A percentile compares a stretch with the other conserved stretches of the same genome.
Evolutionary conservation across 768 basidiomycete genomes (phyloP).

Genomic region (Strobilomyces confusus): DNA sequence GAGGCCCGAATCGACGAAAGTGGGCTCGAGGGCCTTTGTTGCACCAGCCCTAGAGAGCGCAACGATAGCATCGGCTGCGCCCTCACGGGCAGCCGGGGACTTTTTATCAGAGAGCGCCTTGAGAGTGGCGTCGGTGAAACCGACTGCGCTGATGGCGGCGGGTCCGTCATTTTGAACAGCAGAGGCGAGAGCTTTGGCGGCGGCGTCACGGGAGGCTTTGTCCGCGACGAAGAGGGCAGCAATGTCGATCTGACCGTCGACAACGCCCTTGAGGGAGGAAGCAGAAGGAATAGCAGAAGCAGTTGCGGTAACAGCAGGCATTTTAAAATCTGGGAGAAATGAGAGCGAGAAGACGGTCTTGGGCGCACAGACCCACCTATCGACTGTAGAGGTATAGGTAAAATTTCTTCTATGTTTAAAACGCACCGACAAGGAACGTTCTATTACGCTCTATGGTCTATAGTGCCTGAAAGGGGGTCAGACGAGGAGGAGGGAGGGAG

Average conservation of each 20-base stretch:
- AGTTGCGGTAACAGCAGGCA: slow-evolving; percentile 77
- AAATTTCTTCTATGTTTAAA: slow-evolving; percentile 33
- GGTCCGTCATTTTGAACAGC: slow-evolving; percentile 83
- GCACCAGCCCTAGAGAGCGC: slow-evolving; percentile 67
- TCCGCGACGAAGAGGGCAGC: slow-evolving; percentile 79
- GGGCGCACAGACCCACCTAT: slow-evolving; percentile 37
- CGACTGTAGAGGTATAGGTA: slow-evolving; percentile 33
- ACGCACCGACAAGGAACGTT: slow-evolving; percentile 57
- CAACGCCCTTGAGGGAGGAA: slow-evolving; percentile 69
- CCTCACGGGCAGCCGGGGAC: slow-evolving; percentile 86
- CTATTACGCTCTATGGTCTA: slow-evolving; percentile 49
- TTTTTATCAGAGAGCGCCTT: slow-evolving; percentile 95
- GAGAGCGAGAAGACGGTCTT: not conserved
- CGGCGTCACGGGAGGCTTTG: slow-evolving; percentile 73
- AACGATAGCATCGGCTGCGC: slow-evolving; percentile 69
- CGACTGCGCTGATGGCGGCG: slow-evolving; percentile 62
- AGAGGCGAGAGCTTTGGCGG: slow-evolving; percentile 66
- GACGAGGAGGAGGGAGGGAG: not conserved
- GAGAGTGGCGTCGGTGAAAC: slow-evolving; percentile 67
- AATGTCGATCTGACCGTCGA: slow-evolving; percentile 65
- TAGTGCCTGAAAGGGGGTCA: slow-evolving; percentile 30
- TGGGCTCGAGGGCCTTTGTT: slow-evolving; percentile 79
- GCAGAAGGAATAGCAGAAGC: slow-evolving; percentile 54
- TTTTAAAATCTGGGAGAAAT: slow-evolving; percentile 48
- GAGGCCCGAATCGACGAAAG: slow-evolving; percentile 82